Percentiles rank a stretch among this genome's conserved stretches.
phyloP scores from a whole-genome alignment of 202 grass and related monocot genomes.

The Saccharum hybrid region DNA sequence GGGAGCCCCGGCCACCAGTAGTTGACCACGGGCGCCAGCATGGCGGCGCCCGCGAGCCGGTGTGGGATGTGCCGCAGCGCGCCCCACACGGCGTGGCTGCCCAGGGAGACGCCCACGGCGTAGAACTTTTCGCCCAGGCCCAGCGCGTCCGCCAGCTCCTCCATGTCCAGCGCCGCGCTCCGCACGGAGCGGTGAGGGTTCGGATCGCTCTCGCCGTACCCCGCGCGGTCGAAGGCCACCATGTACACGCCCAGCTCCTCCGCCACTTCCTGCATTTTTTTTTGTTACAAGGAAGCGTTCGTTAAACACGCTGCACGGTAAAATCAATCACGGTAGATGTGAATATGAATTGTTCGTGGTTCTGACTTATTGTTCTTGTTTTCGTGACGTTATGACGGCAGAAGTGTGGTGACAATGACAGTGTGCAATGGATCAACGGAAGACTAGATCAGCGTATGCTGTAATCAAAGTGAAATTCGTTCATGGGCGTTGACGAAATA shows the following conservation, averaged over 20 bases:
- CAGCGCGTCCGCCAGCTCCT: slow-evolving; percentile 78
- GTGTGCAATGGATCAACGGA: not conserved
- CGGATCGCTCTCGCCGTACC: slow-evolving; percentile 90
- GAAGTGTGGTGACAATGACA: not conserved
- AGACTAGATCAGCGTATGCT: not conserved
- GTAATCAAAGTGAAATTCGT: not conserved
- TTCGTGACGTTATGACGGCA: not conserved
- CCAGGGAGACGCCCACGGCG: slow-evolving; percentile 69
- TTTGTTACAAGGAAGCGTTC: too few relatives aligned
- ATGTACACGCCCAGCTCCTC: slow-evolving; percentile 81
- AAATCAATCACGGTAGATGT: not conserved
- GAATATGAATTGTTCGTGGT: not conserved
- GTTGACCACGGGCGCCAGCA: slow-evolving; percentile 89
- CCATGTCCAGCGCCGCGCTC: slow-evolving; percentile 71
- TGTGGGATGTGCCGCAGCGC: slow-evolving; percentile 77
- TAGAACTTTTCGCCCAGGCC: slow-evolving; percentile 67
- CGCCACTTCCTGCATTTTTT: slow-evolving; percentile 50
- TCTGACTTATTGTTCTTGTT: not conserved
- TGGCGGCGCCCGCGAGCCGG: slow-evolving; percentile 58
- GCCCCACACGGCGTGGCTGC: slow-evolving; percentile 81
- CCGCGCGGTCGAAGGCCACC: slow-evolving; percentile 84
- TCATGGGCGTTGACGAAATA: slow-evolving; percentile 15
- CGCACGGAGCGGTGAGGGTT: slow-evolving; percentile 58
- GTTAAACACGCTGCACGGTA: not conserved
- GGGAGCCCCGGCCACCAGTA: slow-evolving; percentile 79